These are phyloP conservation scores for Euphorbia lathyris DNA, from an alignment of 345 rosid species.

Conservation along the genomic window DNA sequence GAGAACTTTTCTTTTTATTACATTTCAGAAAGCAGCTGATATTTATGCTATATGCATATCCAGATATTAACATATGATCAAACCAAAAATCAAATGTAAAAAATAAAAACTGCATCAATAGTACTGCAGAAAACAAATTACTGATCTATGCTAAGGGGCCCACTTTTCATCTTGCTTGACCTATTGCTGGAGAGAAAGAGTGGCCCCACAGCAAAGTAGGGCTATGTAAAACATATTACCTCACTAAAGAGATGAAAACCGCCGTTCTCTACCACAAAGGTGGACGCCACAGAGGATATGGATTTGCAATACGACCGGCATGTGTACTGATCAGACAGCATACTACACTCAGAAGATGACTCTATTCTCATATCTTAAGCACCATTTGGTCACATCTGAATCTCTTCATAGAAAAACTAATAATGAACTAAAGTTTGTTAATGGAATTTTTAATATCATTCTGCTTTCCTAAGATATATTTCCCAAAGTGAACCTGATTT, in stretches of 20 bases:
- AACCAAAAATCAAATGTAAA: background rate
- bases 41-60: no score
- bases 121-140: background rate
- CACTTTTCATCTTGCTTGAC: background rate
- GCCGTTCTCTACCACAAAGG: background rate
- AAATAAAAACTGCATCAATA: background rate
- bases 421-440: background rate
- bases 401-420: background rate
- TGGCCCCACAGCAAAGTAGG: background rate
- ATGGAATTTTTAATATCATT: background rate
- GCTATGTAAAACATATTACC: background rate
- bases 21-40: no score
- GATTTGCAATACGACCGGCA: background rate
- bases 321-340: background rate
- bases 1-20: no score
- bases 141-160: background rate
- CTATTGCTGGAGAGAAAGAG: background rate
- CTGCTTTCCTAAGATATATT: background rate
- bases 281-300: conserved; percentile 4
- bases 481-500: background rate
- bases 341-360: background rate
- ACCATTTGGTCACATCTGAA: background rate
- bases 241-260: background rate
- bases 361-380: background rate
- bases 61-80: background rate